Evolutionary conservation across 2,329 filamentous ascomycete species (phyloP).

Genomic region (Emmonsiellopsis sp.): DNA sequence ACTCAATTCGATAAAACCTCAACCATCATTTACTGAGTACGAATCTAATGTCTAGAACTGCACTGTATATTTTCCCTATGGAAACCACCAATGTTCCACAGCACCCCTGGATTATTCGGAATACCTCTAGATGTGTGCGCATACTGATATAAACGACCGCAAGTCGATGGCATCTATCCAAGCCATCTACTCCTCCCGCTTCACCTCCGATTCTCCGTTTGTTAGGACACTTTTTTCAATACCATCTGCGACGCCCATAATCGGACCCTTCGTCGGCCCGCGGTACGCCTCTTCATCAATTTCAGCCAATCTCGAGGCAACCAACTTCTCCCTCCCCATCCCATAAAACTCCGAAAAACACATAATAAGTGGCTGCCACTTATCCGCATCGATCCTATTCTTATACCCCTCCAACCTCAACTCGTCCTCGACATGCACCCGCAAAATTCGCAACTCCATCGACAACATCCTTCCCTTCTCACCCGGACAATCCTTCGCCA

Average conservation of each 20-base stretch:
- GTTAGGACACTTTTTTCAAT: not conserved
- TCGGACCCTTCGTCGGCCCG: not conserved
- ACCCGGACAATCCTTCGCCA: constrained; percentile 23
- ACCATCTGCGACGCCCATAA: not conserved
- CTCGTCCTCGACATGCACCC: constrained; percentile 24
- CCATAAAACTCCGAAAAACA: constrained; percentile 38
- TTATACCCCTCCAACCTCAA: constrained; percentile 28
- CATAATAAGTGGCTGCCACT: constrained; percentile 39
- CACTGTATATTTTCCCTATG: too few species aligned
- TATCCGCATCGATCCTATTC: constrained; percentile 36
- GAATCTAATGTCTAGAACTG: too few species aligned
- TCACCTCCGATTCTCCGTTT: not conserved
- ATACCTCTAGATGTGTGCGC: too few species aligned
- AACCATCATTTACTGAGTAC: too few species aligned
- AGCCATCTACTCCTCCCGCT: not conserved
- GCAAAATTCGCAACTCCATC: constrained; percentile 31
- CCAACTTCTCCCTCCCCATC: constrained; percentile 12
- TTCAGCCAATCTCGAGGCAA: not conserved
- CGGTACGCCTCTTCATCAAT: not conserved
- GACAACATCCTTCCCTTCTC: constrained; percentile 22
- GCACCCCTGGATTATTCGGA: too few species aligned
- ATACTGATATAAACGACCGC: too few species aligned
- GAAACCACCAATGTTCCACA: too few species aligned
- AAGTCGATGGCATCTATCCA: too few species aligned
- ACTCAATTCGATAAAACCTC: too few species aligned